These are phyloP conservation scores for Dactylella cylindrospora DNA, from an alignment of 2,329 filamentous ascomycete species.

Conservation along the genomic window DNA sequence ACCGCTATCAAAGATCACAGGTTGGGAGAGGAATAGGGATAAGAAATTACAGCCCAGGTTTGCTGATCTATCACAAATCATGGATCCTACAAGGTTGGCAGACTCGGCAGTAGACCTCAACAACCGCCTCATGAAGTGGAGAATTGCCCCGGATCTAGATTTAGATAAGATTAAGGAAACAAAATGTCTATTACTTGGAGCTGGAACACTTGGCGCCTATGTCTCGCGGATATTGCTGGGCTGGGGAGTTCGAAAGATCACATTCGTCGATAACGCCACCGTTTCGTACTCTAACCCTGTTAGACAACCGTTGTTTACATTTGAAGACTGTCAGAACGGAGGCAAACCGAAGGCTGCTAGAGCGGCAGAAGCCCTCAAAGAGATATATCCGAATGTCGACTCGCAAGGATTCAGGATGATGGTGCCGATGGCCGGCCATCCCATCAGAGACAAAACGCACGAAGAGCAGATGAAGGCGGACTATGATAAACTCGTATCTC, in stretches of 20 bases:
- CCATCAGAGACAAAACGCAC: slow-evolving; percentile 64
- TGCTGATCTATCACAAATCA: slow-evolving; percentile 84
- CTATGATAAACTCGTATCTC: slow-evolving; percentile 70
- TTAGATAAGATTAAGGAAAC: slow-evolving; percentile 86
- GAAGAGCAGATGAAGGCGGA: slow-evolving; percentile 69
- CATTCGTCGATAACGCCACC: slow-evolving; percentile 87
- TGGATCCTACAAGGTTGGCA: slow-evolving; percentile 80
- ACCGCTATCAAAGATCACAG: slow-evolving; percentile 81
- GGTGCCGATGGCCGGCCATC: slow-evolving; percentile 94
- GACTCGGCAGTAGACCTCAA: slow-evolving; percentile 96
- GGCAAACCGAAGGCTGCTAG: slow-evolving; percentile 79
- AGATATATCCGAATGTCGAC: slow-evolving; percentile 89
- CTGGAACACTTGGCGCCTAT: slow-evolving; percentile 90
- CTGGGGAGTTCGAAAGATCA: slow-evolving; percentile 94
- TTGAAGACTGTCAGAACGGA: slow-evolving; percentile 82
- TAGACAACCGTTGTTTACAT: slow-evolving; percentile 86
- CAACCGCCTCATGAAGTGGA: slow-evolving; percentile 98
- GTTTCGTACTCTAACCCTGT: slow-evolving; percentile 98
- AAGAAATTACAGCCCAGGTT: slow-evolving; percentile 76
- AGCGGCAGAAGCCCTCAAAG: slow-evolving; percentile 75
- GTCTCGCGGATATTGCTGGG: slow-evolving; percentile 89
- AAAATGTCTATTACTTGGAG: slow-evolving; percentile 85
- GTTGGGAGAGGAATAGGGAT: slow-evolving; percentile 83
- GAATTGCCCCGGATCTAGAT: slow-evolving; percentile 83
- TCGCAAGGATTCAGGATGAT: slow-evolving; percentile 76